Evolutionary conservation across 805 yeast genomes (phyloP), one percentile per base, ranked within the genome.

Genomic region (Saccharomycopsis sp.): DNA sequence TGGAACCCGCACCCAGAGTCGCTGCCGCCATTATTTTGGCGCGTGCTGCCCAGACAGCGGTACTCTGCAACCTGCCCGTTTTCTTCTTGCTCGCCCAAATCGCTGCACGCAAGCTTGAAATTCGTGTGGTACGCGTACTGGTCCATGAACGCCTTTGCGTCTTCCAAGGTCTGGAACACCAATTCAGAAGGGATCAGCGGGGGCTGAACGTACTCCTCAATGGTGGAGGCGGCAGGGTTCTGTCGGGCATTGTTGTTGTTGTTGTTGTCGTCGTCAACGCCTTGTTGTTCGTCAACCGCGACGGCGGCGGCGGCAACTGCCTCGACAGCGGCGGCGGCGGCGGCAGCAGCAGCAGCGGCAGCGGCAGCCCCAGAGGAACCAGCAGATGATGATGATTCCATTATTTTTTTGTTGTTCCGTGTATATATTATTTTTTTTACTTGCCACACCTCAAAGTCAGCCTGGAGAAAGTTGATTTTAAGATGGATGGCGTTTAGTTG

Each of bases 41-140:
- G n/a, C n/a, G n/a, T n/a, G n/a, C n/a, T n/a, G n/a, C n/a, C n/a
- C n/a, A n/a, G n/a, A n/a, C n/a, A n/a, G n/a, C n/a, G n/a, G n/a
- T n/a, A n/a, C n/a, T n/a, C n/a, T n/a, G n/a, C n/a, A n/a, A n/a
- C n/a, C n/a, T n/a, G n/a, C n/a, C n/a, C n/a, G n/a, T n/a, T n/a
- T n/a, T n/a, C n/a, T n/a, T n/a, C n/a, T n/a, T 42, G 43, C 33
- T 42, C 39, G 19, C 39, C 39, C 15, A 42, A 42, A 10, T 42
- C 22, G 30, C 26, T 38, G 17, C 38, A 38, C 15, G 39, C 46
- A 8, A 42, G 16, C 20, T 42, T 42, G n/a, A 34, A 29, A n/a
- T 29, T 29, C 21, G 42, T 42, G 26, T 39, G 41, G 8, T 26
- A 30, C 38, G 34, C 32, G 26, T 42, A 42, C 23, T 39, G 19